These are phyloP conservation scores for Striga asiatica DNA, from an alignment of 257 asterid species.

Conservation along the genomic window DNA sequence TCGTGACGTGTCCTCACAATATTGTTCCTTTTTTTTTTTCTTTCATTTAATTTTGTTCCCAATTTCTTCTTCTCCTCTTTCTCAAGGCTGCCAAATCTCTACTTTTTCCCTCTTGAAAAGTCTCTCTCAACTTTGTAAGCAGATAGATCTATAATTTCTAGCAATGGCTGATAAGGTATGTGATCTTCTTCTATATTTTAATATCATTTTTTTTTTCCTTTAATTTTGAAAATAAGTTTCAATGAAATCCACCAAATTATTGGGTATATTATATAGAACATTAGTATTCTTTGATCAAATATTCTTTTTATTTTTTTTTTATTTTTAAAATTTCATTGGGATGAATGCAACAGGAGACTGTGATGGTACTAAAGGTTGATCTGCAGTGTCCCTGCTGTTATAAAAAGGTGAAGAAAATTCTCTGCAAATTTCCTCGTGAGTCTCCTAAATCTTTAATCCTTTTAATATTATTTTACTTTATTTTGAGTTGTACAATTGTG, in stretches of 20 bases:
- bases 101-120: not conserved
- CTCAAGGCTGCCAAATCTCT: not conserved
- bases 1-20: slow-evolving; percentile 8
- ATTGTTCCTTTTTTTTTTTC: too few species aligned
- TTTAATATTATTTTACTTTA: not conserved
- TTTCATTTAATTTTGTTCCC: too few species aligned
- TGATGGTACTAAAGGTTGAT: slow-evolving; percentile 75
- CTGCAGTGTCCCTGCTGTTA: slow-evolving; percentile 77
- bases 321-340: not conserved
- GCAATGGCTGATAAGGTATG: slow-evolving; percentile 34
- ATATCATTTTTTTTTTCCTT: not conserved
- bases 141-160: not conserved
- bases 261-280: not conserved
- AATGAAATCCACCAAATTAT: too few species aligned
- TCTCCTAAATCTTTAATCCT: not conserved
- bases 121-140: slow-evolving; percentile 10
- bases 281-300: not conserved
- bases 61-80: not conserved
- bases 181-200: not conserved
- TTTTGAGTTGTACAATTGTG: not conserved
- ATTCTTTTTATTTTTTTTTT: not conserved
- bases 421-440: slow-evolving; percentile 79
- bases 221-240: too few species aligned
- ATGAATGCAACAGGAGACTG: slow-evolving; percentile 42
- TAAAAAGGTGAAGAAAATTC: slow-evolving; percentile 74